These are phyloP conservation scores for Rhizopus sp. DNA, from an alignment of 371 early-diverging fungal species.

Conservation along the genomic window DNA sequence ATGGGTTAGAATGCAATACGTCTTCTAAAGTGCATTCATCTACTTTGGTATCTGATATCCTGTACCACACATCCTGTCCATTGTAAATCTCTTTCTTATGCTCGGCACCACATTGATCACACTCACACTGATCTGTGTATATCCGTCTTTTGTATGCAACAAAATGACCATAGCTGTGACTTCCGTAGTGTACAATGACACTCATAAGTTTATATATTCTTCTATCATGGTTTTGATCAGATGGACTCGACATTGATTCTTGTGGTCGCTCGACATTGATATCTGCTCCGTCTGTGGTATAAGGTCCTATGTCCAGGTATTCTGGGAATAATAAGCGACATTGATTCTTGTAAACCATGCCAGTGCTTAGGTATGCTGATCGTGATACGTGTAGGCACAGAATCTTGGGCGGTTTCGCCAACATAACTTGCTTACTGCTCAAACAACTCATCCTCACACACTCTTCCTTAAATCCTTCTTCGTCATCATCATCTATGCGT, in stretches of 20 bases:
- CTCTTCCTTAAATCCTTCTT: constrained; percentile 13
- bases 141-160: constrained; percentile 80
- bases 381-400: constrained; percentile 76
- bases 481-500: constrained; percentile 26
- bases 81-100: constrained; percentile 14
- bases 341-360: constrained; percentile 67
- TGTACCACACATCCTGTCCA: constrained; percentile 54
- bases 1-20: constrained; percentile 76
- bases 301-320: constrained; percentile 64
- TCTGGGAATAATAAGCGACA: constrained; percentile 63
- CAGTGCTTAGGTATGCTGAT: constrained; percentile 63
- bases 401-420: constrained; percentile 59
- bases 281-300: constrained; percentile 61
- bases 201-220: constrained; percentile 72
- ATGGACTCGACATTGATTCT: constrained; percentile 1
- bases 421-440: constrained; percentile 63
- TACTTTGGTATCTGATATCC: constrained; percentile 87
- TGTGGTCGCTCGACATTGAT: constrained; percentile 30
- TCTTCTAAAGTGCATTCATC: constrained; percentile 66
- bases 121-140: constrained; percentile 35
- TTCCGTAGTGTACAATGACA: constrained; percentile 87
- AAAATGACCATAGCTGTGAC: constrained; percentile 91
- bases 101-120: constrained; percentile 17
- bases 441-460: constrained; percentile 20
- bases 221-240: too few relatives aligned